phyloP scores from a whole-genome alignment of 345 rosid genomes.

The Gynandropsis gynandra region DNA sequence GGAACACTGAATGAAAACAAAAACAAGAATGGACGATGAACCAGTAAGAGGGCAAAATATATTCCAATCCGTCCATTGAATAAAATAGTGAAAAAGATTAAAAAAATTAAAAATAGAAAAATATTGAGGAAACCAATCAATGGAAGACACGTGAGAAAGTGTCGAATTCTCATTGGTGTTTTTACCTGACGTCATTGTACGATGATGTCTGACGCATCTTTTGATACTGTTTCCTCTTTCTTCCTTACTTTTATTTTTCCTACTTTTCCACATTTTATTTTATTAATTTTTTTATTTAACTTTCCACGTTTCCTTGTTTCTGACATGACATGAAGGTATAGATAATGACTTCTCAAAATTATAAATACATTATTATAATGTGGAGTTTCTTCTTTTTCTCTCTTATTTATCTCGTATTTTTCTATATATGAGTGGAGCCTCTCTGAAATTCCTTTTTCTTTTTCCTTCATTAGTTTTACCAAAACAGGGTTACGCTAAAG shows the following conservation, averaged over 20 bases:
- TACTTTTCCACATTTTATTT: not conserved
- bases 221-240: slow-evolving; percentile 20
- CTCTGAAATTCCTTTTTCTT: not conserved
- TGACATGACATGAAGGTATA: too few relatives aligned
- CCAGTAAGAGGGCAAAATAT: too few relatives aligned
- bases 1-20: too few relatives aligned
- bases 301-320: too few relatives aligned
- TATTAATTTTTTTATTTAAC: not conserved
- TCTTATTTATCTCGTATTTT: slow-evolving; percentile 1
- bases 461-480: slow-evolving; percentile 18
- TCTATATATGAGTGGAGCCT: slow-evolving; percentile 14
- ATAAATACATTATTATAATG: not conserved
- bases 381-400: slow-evolving; percentile 7
- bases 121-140: too few relatives aligned
- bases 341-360: too few relatives aligned
- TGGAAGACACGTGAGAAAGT: slow-evolving; percentile 21
- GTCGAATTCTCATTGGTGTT: slow-evolving; percentile 7
- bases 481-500: slow-evolving; percentile 10
- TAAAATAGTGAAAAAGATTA: too few relatives aligned
- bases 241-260: slow-evolving; percentile 12
- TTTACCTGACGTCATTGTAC: slow-evolving; percentile 11
- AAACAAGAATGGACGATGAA: too few relatives aligned
- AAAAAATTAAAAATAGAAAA: too few relatives aligned
- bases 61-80: too few relatives aligned
- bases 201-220: slow-evolving; percentile 23